A percentile compares a stretch with the other conserved stretches of the same genome.
phyloP scores from a whole-genome alignment of 2,329 filamentous ascomycete genomes.

The Diaporthe eres region DNA sequence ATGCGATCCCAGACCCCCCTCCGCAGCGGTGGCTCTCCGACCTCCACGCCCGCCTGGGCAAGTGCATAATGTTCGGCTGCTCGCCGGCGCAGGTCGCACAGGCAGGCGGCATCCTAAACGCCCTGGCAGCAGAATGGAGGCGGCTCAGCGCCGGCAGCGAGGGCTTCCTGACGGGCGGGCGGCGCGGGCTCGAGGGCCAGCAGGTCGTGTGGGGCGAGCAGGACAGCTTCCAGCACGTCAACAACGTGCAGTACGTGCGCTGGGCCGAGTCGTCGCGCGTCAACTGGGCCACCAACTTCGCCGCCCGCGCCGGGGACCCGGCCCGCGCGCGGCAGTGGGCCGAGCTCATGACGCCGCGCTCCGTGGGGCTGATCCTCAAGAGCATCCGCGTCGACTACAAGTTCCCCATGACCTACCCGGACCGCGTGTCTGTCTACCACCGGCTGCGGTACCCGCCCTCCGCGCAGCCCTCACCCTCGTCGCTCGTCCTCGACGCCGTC shows the following conservation, averaged over 20 bases:
- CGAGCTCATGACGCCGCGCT: constrained; percentile 75
- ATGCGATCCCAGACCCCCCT: constrained; percentile 45
- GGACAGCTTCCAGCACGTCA: constrained; percentile 82
- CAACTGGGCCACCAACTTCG: constrained; percentile 83
- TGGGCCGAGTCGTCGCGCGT: constrained; percentile 87
- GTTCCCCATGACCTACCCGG: constrained; percentile 85
- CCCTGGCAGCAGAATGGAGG: constrained; percentile 77
- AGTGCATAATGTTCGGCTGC: constrained; percentile 82
- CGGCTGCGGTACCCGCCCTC: constrained; percentile 73
- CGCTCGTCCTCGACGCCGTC: constrained; percentile 72
- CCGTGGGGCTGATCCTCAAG: constrained; percentile 81
- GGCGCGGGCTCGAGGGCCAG: constrained; percentile 74
- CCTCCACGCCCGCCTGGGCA: constrained; percentile 76
- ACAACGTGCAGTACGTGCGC: constrained; percentile 86
- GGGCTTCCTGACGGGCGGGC: constrained; percentile 77
- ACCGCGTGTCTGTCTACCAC: constrained; percentile 87
- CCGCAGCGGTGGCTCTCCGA: constrained; percentile 79
- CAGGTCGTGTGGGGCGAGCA: constrained; percentile 88
- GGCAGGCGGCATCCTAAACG: constrained; percentile 71
- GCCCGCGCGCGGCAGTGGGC: constrained; percentile 75
- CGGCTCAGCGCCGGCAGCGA: constrained; percentile 80
- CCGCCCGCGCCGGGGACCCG: constrained; percentile 71
- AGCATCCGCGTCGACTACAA: constrained; percentile 90
- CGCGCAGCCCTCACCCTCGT: constrained; percentile 56
- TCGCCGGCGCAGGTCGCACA: constrained; percentile 67